phyloP scores from a whole-genome alignment of 106 monocot species.

The Amphibolis antarctica region DNA sequence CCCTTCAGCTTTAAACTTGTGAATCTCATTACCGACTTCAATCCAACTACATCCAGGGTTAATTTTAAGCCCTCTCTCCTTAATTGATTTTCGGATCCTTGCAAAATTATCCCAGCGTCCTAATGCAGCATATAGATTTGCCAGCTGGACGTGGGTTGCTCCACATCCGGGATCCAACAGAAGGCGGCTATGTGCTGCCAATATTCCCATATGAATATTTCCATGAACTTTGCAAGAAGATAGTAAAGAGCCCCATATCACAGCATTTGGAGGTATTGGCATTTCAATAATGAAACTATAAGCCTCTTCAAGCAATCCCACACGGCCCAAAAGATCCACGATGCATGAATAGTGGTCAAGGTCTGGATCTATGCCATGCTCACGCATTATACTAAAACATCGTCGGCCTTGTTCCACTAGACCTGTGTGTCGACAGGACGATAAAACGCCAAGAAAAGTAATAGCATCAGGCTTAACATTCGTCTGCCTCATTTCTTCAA shows the following conservation, averaged over 20 bases:
- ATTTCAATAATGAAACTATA: conserved; percentile 11
- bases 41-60: conserved; percentile 21
- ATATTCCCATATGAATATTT: conserved; percentile 7
- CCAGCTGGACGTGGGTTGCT: conserved; percentile 14
- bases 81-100: conserved; percentile 19
- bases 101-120: conserved; percentile 16
- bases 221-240: conserved; percentile 14
- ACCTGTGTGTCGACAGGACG: conserved; percentile 16
- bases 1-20: conserved; percentile 17
- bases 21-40: conserved; percentile 9
- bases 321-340: conserved; percentile 20
- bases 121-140: conserved; percentile 11
- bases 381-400: conserved; percentile 9
- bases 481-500: background rate
- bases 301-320: conserved; percentile 15
- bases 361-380: conserved; percentile 1
- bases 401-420: conserved; percentile 4
- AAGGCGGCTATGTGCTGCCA: conserved; percentile 5
- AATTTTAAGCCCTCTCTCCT: conserved; percentile 9
- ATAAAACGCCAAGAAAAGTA: conserved; percentile 12
- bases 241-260: conserved; percentile 21
- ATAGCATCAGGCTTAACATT: conserved; percentile 3
- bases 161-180: conserved; percentile 10
- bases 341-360: conserved; percentile 21
- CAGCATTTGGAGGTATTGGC: conserved; percentile 16